Percentiles rank a stretch among this genome's conserved stretches.
These are phyloP conservation scores for Cudoniella acicularis DNA, from an alignment of 495 filamentous ascomycete species.

Conservation along the genomic window DNA sequence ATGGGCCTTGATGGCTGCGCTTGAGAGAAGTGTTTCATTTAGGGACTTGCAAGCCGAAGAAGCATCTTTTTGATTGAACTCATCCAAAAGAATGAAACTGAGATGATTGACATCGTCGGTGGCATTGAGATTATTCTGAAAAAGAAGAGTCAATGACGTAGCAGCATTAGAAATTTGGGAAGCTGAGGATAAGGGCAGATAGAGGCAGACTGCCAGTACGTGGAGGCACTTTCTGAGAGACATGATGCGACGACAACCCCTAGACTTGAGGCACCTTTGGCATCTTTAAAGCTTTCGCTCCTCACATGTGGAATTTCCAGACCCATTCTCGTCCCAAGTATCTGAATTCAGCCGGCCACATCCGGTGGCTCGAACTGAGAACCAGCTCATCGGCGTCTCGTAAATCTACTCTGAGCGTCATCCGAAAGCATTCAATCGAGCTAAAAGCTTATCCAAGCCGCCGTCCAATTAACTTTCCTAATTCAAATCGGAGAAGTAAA, in stretches of 20 bases:
- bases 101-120: constrained; percentile 43
- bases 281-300: background rate
- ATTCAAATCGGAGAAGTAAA: background rate
- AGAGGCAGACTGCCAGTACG: background rate
- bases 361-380: background rate
- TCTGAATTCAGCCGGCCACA: background rate
- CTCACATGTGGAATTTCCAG: background rate
- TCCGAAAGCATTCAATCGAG: background rate
- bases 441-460: background rate
- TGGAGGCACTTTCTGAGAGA: background rate
- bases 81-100: constrained; percentile 39
- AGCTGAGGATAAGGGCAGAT: background rate
- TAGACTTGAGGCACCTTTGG: background rate
- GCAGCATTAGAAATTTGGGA: constrained; percentile 30
- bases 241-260: too few species aligned
- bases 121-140: constrained; percentile 47
- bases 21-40: constrained; percentile 37
- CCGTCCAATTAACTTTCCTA: background rate
- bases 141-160: constrained; percentile 40
- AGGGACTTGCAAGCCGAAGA: constrained; percentile 36
- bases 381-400: background rate
- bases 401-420: background rate
- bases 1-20: constrained; percentile 32
- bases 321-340: background rate
- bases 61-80: constrained; percentile 28